phyloP scores from a whole-genome alignment of 2,329 filamentous ascomycete genomes.

The Acrodontium crateriforme region DNA sequence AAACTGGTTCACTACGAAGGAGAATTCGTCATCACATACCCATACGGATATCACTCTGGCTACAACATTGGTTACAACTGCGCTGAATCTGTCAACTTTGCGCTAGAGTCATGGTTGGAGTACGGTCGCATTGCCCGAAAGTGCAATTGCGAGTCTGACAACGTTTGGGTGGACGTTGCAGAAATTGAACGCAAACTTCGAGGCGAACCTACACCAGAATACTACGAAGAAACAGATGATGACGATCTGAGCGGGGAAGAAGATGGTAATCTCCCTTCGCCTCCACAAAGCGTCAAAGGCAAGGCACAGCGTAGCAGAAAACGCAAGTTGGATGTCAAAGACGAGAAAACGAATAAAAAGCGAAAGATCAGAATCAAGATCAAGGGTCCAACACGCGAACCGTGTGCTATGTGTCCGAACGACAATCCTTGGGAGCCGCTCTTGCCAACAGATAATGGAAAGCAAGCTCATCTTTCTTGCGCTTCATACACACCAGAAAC shows the following conservation, averaged over 20 bases:
- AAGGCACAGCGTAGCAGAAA: slow-evolving; percentile 50
- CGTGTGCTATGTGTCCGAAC: slow-evolving; percentile 86
- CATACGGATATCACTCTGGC: slow-evolving; percentile 95
- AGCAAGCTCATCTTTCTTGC: slow-evolving; percentile 77
- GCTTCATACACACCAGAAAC: slow-evolving; percentile 88
- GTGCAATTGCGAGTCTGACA: slow-evolving; percentile 93
- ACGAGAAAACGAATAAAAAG: slow-evolving; percentile 43
- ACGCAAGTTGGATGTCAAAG: slow-evolving; percentile 47
- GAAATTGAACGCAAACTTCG: slow-evolving; percentile 90
- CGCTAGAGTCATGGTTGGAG: slow-evolving; percentile 84
- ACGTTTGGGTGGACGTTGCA: slow-evolving; percentile 93
- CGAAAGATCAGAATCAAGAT: slow-evolving; percentile 69
- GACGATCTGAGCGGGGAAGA: slow-evolving; percentile 37
- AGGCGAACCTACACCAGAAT: slow-evolving; percentile 67
- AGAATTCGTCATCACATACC: slow-evolving; percentile 96
- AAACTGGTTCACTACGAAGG: slow-evolving; percentile 89
- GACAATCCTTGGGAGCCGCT: slow-evolving; percentile 69
- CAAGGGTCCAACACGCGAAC: slow-evolving; percentile 57
- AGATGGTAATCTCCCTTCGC: slow-evolving; percentile 60
- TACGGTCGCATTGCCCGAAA: slow-evolving; percentile 94
- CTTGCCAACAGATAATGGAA: slow-evolving; percentile 75
- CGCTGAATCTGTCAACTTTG: slow-evolving; percentile 97
- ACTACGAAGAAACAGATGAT: slow-evolving; percentile 66
- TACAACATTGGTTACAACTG: slow-evolving; percentile 98
- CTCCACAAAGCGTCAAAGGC: slow-evolving; percentile 58